phyloP scores from a whole-genome alignment of 2,329 filamentous ascomycete species.

The Colletotrichum camelliae region DNA sequence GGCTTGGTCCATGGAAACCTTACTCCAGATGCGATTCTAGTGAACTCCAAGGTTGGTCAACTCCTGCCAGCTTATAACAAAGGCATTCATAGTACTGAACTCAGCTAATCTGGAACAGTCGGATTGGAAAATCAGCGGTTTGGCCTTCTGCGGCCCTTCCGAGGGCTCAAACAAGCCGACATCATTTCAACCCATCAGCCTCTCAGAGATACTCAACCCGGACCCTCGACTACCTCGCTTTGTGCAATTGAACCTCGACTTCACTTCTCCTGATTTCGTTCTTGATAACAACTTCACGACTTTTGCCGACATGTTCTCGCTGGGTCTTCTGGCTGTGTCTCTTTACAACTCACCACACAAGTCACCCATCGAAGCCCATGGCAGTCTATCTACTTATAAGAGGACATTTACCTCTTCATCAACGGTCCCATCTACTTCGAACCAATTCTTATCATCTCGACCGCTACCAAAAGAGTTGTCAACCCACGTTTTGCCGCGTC shows the following conservation, averaged over 20 bases:
- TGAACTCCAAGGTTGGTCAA: constrained; percentile 82
- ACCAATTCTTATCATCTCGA: constrained; percentile 83
- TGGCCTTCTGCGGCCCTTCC: constrained; percentile 85
- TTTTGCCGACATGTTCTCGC: constrained; percentile 90
- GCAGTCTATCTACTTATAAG: constrained; percentile 84
- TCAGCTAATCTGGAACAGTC: constrained; percentile 60
- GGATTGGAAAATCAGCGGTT: constrained; percentile 98
- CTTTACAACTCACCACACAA: constrained; percentile 94
- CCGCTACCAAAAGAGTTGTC: constrained; percentile 81
- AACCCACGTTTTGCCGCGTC: constrained; percentile 76
- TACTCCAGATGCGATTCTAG: constrained; percentile 89
- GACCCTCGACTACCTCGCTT: constrained; percentile 81
- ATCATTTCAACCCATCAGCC: constrained; percentile 78
- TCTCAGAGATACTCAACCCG: constrained; percentile 84
- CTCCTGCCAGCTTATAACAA: background rate
- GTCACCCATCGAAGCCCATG: constrained; percentile 84
- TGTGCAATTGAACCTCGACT: constrained; percentile 92
- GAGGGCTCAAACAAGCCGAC: constrained; percentile 77
- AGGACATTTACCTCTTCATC: constrained; percentile 80
- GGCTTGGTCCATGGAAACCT: constrained; percentile 93
- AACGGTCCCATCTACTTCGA: constrained; percentile 76
- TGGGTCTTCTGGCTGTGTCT: constrained; percentile 86
- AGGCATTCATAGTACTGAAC: background rate
- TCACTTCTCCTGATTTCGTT: constrained; percentile 92
- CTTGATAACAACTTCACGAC: constrained; percentile 87